These are phyloP conservation scores for Phytophthora pinifolia DNA, from an alignment of 352 stramenopile genomes.

Conservation along the genomic window DNA sequence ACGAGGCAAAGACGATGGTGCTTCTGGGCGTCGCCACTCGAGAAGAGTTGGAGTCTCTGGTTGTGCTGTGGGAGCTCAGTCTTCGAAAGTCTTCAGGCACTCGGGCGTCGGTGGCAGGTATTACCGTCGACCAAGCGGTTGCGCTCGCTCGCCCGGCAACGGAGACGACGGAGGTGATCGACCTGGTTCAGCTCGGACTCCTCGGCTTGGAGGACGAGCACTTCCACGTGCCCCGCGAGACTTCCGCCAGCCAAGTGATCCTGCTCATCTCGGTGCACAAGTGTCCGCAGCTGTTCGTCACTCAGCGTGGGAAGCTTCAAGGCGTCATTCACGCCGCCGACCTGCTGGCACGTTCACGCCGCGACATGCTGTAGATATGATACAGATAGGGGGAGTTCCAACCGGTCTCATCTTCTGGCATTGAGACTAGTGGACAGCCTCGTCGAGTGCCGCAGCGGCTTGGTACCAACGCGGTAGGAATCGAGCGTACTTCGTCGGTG, in stretches of 20 bases:
- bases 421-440: constrained; percentile 16
- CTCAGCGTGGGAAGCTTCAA: constrained; percentile 64
- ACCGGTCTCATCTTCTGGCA: constrained; percentile 19
- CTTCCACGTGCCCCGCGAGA: constrained; percentile 71
- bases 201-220: constrained; percentile 63
- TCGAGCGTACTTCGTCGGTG: constrained; percentile 19
- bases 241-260: constrained; percentile 70
- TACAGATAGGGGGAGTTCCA: constrained; percentile 7
- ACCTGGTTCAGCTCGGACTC: constrained; percentile 62
- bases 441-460: constrained; percentile 10
- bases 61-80: constrained; percentile 61
- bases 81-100: constrained; percentile 20
- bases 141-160: constrained; percentile 42
- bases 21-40: constrained; percentile 62
- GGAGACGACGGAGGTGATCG: constrained; percentile 32
- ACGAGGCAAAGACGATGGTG: constrained; percentile 58
- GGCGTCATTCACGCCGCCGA: constrained; percentile 72
- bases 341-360: constrained; percentile 59
- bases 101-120: constrained; percentile 24
- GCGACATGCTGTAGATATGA: constrained; percentile 46
- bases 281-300: constrained; percentile 72
- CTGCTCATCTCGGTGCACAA: constrained; percentile 85
- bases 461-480: constrained; percentile 9
- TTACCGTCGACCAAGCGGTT: constrained; percentile 26
- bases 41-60: constrained; percentile 61